Evolutionary conservation across 2,329 filamentous ascomycete species (phyloP).

Genomic region (Colletotrichum kahawae): DNA sequence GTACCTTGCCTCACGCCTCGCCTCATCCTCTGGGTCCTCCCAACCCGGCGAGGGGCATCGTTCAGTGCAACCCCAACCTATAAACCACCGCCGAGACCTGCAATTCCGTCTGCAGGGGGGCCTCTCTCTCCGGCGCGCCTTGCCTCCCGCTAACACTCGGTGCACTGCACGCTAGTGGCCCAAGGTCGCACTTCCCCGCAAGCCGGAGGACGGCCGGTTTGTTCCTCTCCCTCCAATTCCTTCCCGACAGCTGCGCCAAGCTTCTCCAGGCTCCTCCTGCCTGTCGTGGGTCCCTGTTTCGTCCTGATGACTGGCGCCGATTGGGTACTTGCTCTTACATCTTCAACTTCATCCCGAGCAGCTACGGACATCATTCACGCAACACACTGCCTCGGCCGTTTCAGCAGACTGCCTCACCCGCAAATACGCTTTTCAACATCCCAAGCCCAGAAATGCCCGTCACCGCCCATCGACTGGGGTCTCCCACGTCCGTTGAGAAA

Average conservation of each 20-base stretch:
- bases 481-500: background rate
- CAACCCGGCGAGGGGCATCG: background rate
- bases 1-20: background rate
- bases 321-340: conserved; percentile 1
- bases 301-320: background rate
- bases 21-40: background rate
- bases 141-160: conserved; percentile 1
- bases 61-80: conserved; percentile 6
- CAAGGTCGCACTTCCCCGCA: conserved; percentile 20
- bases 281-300: conserved; percentile 9
- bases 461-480: background rate
- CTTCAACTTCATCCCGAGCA: background rate
- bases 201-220: background rate
- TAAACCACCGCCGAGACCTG: background rate
- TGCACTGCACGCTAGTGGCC: conserved; percentile 2
- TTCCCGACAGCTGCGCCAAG: conserved; percentile 9
- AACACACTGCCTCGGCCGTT: conserved; percentile 15
- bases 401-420: background rate
- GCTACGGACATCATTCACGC: background rate
- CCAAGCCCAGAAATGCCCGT: background rate
- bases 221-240: background rate
- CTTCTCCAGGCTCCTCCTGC: background rate
- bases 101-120: conserved; percentile 7
- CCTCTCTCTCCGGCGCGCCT: background rate
- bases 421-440: background rate